phyloP scores from a whole-genome alignment of 805 yeast species.

The Saccharomycopsis sp. region DNA sequence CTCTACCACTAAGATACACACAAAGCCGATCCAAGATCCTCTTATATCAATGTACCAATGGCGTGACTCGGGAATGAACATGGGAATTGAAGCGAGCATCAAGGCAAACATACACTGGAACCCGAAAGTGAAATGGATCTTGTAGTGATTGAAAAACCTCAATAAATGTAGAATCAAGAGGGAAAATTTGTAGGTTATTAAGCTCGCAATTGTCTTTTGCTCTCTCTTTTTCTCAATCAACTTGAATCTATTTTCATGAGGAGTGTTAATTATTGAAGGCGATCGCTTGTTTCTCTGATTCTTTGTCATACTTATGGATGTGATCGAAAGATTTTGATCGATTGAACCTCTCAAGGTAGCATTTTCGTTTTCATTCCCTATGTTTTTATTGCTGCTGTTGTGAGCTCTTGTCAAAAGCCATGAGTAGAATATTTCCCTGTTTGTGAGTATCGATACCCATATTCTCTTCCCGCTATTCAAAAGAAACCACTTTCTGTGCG shows the following conservation, averaged over 20 bases:
- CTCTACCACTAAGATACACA: conserved; percentile 42
- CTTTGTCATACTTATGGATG: not conserved
- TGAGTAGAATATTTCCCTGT: conserved; percentile 29
- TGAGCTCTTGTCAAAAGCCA: conserved; percentile 26
- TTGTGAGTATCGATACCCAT: conserved; percentile 38
- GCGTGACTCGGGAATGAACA: conserved; percentile 40
- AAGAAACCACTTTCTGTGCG: conserved; percentile 24
- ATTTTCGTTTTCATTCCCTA: conserved; percentile 28
- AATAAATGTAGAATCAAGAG: not conserved
- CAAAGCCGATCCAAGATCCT: conserved; percentile 51
- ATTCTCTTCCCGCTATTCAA: conserved; percentile 32
- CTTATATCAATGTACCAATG: conserved; percentile 42
- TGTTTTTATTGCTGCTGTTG: conserved; percentile 23
- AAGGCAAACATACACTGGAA: conserved; percentile 40
- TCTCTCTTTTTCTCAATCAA: not conserved
- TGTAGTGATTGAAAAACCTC: conserved; percentile 12
- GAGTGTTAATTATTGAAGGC: not conserved
- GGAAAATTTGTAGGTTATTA: not conserved
- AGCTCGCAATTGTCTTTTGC: not conserved
- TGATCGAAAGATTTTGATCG: not conserved
- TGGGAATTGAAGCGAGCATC: conserved; percentile 43
- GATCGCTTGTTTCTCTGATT: not conserved
- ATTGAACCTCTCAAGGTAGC: conserved; percentile 31
- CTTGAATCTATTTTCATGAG: not conserved
- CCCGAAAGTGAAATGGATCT: conserved; percentile 39